A percentile compares a stretch with the other conserved stretches of the same genome.
These are phyloP conservation scores for Schwanniomyces pseudopolymorphus DNA, from an alignment of 805 yeast genomes.

Conservation along the genomic window DNA sequence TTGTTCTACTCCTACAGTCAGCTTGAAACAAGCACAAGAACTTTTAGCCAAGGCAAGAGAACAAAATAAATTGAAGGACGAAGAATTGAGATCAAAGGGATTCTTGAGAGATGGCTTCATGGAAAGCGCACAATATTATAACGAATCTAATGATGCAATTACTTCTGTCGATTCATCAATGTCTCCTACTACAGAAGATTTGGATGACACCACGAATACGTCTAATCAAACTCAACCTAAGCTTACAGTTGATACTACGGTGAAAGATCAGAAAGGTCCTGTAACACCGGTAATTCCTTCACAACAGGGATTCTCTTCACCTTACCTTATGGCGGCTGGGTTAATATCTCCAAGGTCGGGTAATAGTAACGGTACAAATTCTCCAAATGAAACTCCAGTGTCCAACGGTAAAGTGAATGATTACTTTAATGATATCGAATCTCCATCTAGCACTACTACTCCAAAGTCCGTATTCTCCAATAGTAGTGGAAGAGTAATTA, in stretches of 20 bases:
- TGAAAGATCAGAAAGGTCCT: conserved; percentile 26
- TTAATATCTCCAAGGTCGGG: conserved; percentile 50
- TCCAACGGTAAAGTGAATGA: conserved; percentile 8
- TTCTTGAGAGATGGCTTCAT: conserved; percentile 26
- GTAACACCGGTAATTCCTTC: conserved; percentile 34
- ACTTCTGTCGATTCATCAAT: conserved; percentile 27
- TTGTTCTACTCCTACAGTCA: conserved; percentile 93
- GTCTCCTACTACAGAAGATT: conserved; percentile 30
- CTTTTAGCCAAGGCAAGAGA: conserved; percentile 80
- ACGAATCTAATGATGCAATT: conserved; percentile 18
- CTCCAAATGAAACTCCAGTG: conserved; percentile 14
- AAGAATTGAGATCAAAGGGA: conserved; percentile 47
- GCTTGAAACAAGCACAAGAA: conserved; percentile 83
- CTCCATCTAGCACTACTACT: conserved; percentile 9
- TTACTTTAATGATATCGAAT: conserved; percentile 15
- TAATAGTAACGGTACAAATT: conserved; percentile 13
- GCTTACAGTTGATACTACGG: conserved; percentile 32
- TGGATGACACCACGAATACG: conserved; percentile 33
- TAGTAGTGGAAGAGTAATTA: conserved; percentile 23
- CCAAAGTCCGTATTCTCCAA: conserved; percentile 22
- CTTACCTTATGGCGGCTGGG: conserved; percentile 67
- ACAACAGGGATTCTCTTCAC: conserved; percentile 59
- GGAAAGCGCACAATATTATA: conserved; percentile 6
- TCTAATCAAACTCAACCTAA: conserved; percentile 23
- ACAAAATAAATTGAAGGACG: conserved; percentile 58